phyloP scores from a whole-genome alignment of 2,329 filamentous ascomycete genomes.

The Ceratocystiopsis minuta region DNA sequence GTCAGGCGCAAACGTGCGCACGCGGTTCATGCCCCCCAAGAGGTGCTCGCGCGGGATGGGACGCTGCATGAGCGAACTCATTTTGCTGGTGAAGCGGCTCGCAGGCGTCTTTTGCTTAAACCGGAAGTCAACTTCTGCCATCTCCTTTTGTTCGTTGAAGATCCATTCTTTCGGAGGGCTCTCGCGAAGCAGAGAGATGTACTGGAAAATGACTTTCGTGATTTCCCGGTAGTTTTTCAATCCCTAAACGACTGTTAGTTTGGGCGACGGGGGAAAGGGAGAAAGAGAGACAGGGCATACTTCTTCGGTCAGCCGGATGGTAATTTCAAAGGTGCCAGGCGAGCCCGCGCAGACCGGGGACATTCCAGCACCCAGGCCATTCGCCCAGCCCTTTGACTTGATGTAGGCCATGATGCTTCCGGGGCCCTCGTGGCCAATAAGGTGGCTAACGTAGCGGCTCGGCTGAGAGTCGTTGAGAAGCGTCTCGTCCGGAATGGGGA shows the following conservation, averaged over 20 bases:
- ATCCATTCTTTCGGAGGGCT: conserved; percentile 78
- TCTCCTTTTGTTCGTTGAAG: conserved; percentile 74
- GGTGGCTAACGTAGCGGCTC: conserved; percentile 68
- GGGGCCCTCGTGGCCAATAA: conserved; percentile 84
- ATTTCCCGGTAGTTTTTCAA: conserved; percentile 68
- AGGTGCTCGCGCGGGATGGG: conserved; percentile 74
- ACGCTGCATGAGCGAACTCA: conserved; percentile 81
- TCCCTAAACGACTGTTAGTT: conserved; percentile 22
- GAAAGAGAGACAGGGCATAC: conserved; percentile 22
- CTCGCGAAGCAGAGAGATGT: conserved; percentile 71
- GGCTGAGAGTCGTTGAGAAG: conserved; percentile 62
- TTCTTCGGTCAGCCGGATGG: conserved; percentile 67
- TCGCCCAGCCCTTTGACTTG: conserved; percentile 81
- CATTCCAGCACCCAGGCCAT: conserved; percentile 60
- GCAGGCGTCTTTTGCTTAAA: conserved; percentile 88
- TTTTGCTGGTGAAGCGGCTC: conserved; percentile 71
- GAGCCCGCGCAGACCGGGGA: conserved; percentile 60
- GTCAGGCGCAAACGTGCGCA: conserved; percentile 66
- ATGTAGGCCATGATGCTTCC: conserved; percentile 82
- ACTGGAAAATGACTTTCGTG: conserved; percentile 73
- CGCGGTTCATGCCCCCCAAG: conserved; percentile 57
- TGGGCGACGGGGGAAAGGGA: neutral
- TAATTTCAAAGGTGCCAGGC: conserved; percentile 61
- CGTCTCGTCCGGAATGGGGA: conserved; percentile 76
- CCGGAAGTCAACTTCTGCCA: conserved; percentile 86